A percentile compares a stretch with the other conserved stretches of the same genome.
These are phyloP conservation scores for Bimuria novae-zelandiae DNA, from an alignment of 2,329 filamentous ascomycete genomes.

Conservation along the genomic window DNA sequence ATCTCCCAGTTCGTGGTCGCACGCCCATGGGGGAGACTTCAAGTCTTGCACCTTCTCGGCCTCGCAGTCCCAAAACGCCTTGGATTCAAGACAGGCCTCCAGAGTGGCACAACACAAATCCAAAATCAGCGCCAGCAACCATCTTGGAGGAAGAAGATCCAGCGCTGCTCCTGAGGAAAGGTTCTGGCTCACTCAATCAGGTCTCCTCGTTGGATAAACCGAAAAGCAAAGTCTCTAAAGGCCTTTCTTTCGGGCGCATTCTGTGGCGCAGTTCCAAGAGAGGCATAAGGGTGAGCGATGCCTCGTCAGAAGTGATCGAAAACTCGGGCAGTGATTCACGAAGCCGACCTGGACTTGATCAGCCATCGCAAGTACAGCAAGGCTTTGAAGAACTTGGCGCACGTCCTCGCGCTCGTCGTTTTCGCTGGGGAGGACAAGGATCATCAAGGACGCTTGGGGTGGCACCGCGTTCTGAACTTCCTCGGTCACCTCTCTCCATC, in stretches of 20 bases:
- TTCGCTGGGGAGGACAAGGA: constrained; percentile 21
- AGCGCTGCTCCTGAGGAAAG: constrained; percentile 13
- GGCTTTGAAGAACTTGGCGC: constrained; percentile 24
- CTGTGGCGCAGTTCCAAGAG: constrained; percentile 16
- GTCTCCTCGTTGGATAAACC: constrained; percentile 16
- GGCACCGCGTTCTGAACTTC: constrained; percentile 9
- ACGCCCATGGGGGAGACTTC: constrained; percentile 14
- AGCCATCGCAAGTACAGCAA: constrained; percentile 12
- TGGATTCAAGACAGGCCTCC: constrained; percentile 20
- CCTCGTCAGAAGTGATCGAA: constrained; percentile 13
- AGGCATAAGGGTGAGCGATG: constrained; percentile 18
- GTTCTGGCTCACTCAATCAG: constrained; percentile 13
- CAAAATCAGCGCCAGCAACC: constrained; percentile 17
- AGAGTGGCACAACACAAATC: constrained; percentile 15
- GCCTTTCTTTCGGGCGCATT: constrained; percentile 18
- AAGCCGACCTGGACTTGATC: too few relatives aligned
- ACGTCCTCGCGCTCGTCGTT: constrained; percentile 21
- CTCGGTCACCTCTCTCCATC: constrained; percentile 14
- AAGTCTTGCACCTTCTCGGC: constrained; percentile 26
- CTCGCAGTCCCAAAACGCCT: constrained; percentile 34
- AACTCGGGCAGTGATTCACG: constrained; percentile 11
- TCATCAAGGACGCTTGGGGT: constrained; percentile 20
- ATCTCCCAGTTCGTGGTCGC: constrained; percentile 26
- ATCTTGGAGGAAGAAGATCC: constrained; percentile 18
- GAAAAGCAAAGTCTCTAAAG: constrained; percentile 15